Evolutionary conservation across 83 land plant species (phyloP), one percentile per base, ranked within the genome.

Genomic region (Diphasiastrum complanatum): DNA sequence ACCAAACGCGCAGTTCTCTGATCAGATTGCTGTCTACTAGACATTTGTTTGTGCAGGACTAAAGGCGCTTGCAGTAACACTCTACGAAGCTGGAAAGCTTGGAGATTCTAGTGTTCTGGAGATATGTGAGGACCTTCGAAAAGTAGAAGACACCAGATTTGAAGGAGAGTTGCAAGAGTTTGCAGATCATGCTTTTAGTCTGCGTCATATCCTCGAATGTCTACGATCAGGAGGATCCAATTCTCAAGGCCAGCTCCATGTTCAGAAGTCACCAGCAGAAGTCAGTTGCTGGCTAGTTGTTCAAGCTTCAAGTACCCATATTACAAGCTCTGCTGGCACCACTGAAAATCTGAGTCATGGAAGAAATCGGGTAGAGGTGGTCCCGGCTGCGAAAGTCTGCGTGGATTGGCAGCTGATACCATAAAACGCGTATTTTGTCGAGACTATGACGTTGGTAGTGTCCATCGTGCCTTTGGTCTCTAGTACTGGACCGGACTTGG

Each of bases 91-190:
- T 2, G 99, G 99, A 54, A 95, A 95, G 73, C 67, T 95, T 14
- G 95, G 89, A 51, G 86, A 95, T 75, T 77, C 85, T 33, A 79
- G 83, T 66, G 84, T 95, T 62, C 71, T 80, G 28, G 96, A 88
- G 33, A 80, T 95, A 49, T 89, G 96, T 73, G 81, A 83, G 45
- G 99, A 95, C 66, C 74, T 95, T n/a, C 76, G 75, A 45, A 66
- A 83, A 61, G 75, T 95, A 57, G 99, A 95, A 75, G 96, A 92
- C 11, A 70, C 76, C 18, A 85, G 69, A 65, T 82, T 89, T 82
- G 99, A 95, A 66, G 99, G 99, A 55, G 99, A 95, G 45, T 47
- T 95, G 60, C 99, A 95, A 74, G 85, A 95, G 65, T 95, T 95
- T 80, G 96, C 96, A 24, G 95, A 95, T 66, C 99, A 95, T 75